Conservation (phyloP, 2,329 filamentous ascomycete species). For the Hirsutella minnesotensis region DNA sequence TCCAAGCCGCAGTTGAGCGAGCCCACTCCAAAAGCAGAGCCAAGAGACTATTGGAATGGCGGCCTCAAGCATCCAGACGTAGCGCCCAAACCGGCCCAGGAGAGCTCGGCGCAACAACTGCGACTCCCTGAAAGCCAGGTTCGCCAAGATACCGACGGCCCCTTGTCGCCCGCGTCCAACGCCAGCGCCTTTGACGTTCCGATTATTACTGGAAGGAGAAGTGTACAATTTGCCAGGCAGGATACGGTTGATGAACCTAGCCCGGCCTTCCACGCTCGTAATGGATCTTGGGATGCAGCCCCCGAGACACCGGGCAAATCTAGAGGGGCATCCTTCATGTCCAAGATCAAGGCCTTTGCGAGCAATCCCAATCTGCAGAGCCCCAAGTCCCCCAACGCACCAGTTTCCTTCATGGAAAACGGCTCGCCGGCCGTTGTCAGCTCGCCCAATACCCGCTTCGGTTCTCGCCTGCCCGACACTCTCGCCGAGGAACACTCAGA, state of each 20-base stretch:
- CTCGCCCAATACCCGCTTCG: slow-evolving; percentile 35
- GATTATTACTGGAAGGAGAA: slow-evolving; percentile 28
- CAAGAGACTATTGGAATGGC: slow-evolving; percentile 9
- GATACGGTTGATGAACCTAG: slow-evolving; percentile 35
- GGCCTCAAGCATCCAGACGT: slow-evolving; percentile 6
- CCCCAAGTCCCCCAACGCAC: slow-evolving; percentile 26
- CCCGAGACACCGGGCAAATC: slow-evolving; percentile 48
- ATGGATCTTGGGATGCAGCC: slow-evolving; percentile 57
- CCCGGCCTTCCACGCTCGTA: slow-evolving; percentile 38
- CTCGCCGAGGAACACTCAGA: slow-evolving; percentile 36
- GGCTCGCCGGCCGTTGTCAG: slow-evolving; percentile 28
- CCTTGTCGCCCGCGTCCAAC: slow-evolving; percentile 1
- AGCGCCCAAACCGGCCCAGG: neutral
- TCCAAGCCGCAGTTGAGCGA: slow-evolving; percentile 1
- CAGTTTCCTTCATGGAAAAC: slow-evolving; percentile 17
- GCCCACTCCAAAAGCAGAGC: neutral
- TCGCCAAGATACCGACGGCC: slow-evolving; percentile 2
- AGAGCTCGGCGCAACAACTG: neutral
- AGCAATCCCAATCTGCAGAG: slow-evolving; percentile 35
- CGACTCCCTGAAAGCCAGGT: neutral
- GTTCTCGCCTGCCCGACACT: slow-evolving; percentile 39
- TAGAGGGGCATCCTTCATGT: slow-evolving; percentile 57
- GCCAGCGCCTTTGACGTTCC: slow-evolving; percentile 1
- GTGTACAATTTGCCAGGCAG: slow-evolving; percentile 63
- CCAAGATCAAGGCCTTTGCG: slow-evolving; percentile 65